Conservation (phyloP, 129 eudicot genomes). For the Escallonia herrerae region DNA sequence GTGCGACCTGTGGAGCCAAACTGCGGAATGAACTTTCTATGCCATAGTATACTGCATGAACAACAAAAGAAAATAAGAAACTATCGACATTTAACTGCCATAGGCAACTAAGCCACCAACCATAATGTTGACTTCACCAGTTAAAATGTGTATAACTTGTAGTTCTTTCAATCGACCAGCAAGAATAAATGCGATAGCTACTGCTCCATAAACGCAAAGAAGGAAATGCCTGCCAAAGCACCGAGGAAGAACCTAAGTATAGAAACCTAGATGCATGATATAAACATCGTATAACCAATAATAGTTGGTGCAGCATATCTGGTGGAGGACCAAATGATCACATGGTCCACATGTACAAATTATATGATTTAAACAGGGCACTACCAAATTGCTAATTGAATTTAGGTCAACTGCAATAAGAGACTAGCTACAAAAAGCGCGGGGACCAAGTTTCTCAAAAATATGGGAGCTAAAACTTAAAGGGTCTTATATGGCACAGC, state of each 20-base stretch:
- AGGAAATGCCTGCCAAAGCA: slow-evolving; percentile 72
- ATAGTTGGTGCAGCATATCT: slow-evolving; percentile 2
- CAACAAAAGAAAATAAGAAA: slow-evolving; percentile 4
- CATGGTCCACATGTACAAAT: neutral
- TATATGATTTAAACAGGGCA: neutral
- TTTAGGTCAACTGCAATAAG: neutral
- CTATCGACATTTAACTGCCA: neutral
- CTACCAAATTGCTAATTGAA: neutral
- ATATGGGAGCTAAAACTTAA: no score
- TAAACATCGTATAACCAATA: slow-evolving; percentile 6
- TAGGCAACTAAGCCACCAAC: neutral
- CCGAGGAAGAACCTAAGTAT: slow-evolving; percentile 8
- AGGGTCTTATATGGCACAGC: no score
- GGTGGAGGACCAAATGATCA: neutral
- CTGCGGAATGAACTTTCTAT: slow-evolving; percentile 62
- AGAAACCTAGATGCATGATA: no score
- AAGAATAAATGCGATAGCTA: slow-evolving; percentile 70
- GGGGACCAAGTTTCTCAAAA: no score
- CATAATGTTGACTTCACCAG: slow-evolving; percentile 35
- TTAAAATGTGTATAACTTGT: slow-evolving; percentile 59
- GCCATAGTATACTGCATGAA: slow-evolving; percentile 74
- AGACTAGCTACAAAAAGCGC: no score
- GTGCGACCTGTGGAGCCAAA: slow-evolving; percentile 84
- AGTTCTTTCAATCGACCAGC: slow-evolving; percentile 80
- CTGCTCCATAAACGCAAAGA: slow-evolving; percentile 81